Evolutionary conservation across 139 green algal genomes (phyloP).

Genomic region (Chlamydomonas eustigma): DNA sequence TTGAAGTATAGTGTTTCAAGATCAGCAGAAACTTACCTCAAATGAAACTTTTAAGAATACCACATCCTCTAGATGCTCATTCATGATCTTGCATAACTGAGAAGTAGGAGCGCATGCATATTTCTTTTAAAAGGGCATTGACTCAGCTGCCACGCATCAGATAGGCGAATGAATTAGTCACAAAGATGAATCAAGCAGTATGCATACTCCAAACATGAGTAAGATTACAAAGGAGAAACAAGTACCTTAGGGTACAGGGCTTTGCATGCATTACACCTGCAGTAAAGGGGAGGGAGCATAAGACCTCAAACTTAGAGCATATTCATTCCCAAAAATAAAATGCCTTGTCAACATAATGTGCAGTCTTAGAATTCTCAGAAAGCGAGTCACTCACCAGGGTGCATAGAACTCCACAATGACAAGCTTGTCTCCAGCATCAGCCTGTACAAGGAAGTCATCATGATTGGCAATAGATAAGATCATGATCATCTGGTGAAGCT

Average conservation of each 20-base stretch:
- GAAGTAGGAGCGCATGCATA: background rate
- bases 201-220: background rate
- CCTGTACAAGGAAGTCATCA: conserved; percentile 15
- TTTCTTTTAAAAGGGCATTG: conserved; percentile 3
- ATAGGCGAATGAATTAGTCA: too few species aligned
- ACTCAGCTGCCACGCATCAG: too few species aligned
- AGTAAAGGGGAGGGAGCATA: background rate
- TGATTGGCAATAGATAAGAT: background rate
- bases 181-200: background rate
- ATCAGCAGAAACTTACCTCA: conserved; percentile 81
- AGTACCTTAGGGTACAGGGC: conserved; percentile 86
- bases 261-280: conserved; percentile 83
- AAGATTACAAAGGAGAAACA: too few species aligned
- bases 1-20: too few species aligned
- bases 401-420: conserved; percentile 93
- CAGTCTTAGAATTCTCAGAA: too few species aligned
- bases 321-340: too few species aligned
- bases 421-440: conserved; percentile 63
- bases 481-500: too few species aligned
- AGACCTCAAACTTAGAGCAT: too few species aligned
- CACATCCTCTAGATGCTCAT: conserved; percentile 59
- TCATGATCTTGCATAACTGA: conserved; percentile 58
- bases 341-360: too few species aligned
- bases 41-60: conserved; percentile 85
- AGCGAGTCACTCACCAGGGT: conserved; percentile 20